Base-by-base conservation (phyloP, 1,284 basidiomycete genomes). In the Polyporus tsugae region DNA sequence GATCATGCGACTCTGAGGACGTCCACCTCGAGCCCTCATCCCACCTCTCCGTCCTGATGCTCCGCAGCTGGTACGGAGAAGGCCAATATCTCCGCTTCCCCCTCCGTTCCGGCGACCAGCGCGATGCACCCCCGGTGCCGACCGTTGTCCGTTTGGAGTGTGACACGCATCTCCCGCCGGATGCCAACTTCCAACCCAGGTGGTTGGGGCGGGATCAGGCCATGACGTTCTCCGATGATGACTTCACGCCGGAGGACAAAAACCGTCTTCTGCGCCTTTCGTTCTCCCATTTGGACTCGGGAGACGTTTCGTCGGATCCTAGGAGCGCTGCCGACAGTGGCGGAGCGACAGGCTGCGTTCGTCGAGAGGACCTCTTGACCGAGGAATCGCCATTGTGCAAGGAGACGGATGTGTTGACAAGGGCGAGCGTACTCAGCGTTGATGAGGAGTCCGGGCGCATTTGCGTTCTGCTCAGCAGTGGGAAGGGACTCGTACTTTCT, bases 171-270 rank as follows among this genome's bases (percentile, higher is more conserved):
- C 55, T 58, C 4, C 55, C 55, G 22, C 17, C 33, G 19, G n/a
- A 58, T 1, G 55, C 35, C 0, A 38, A n/a, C 33, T 36, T 58
- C 35, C 38, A 7, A 35, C 55, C 55, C 17, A 17, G 55, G 6
- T 58, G 55, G 35, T 5, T 58, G 19, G 55, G 55, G 55, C 55
- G 55, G 15, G 35, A 58, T 3, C 55, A 38, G 19, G 55, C 55
- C 3, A n/a, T 58, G 33, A n/a, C 19, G 35, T 58, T 33, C 35
- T 58, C 55, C 4, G 19, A 29, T 7, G 55, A 58, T 35, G 55
- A 38, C 35, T 29, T 29, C 29, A 1, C 29, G 29, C 29, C 29
- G 29, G 22, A 33, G 4, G 36, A 36, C 55, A 17, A 36, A n/a
- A 33, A 58, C 35, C 15, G 15, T 33, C 35, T 58, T 7, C 2